Conservation (phyloP, 306 rosid species). For the Acacia confusa region DNA sequence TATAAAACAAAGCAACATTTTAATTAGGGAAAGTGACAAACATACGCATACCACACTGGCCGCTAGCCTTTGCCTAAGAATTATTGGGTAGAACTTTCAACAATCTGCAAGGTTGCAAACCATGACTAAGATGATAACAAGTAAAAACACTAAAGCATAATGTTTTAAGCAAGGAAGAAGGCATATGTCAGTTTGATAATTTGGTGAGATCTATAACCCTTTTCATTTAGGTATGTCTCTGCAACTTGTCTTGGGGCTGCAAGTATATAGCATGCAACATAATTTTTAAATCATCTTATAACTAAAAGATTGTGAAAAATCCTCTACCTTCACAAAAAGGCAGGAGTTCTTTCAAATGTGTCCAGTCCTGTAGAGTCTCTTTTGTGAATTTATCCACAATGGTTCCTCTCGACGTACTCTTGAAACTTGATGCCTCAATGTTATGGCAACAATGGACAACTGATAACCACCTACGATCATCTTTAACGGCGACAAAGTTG, state of each 20-base stretch:
- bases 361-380: constrained; percentile 74
- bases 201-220: constrained; percentile 93
- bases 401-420: constrained; percentile 51
- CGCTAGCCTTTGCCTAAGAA: constrained; percentile 80
- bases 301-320: constrained; percentile 26
- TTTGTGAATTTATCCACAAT: constrained; percentile 77
- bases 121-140: background rate
- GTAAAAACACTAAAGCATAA: constrained; percentile 20
- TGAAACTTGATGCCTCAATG: no score
- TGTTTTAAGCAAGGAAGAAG: constrained; percentile 3
- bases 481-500: no score
- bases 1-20: constrained; percentile 1
- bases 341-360: constrained; percentile 78
- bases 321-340: constrained; percentile 74
- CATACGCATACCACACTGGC: constrained; percentile 74
- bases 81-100: constrained; percentile 93
- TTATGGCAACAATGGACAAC: no score
- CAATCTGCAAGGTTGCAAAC: constrained; percentile 54
- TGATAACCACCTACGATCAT: no score
- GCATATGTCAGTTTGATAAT: constrained; percentile 66
- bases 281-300: constrained; percentile 24
- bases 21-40: constrained; percentile 7
- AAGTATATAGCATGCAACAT: constrained; percentile 29
- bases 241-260: constrained; percentile 94
- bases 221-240: constrained; percentile 80